Conservation (phyloP, 371 early-diverging fungal species). For the Encephalitozoon romaleae region DNA sequence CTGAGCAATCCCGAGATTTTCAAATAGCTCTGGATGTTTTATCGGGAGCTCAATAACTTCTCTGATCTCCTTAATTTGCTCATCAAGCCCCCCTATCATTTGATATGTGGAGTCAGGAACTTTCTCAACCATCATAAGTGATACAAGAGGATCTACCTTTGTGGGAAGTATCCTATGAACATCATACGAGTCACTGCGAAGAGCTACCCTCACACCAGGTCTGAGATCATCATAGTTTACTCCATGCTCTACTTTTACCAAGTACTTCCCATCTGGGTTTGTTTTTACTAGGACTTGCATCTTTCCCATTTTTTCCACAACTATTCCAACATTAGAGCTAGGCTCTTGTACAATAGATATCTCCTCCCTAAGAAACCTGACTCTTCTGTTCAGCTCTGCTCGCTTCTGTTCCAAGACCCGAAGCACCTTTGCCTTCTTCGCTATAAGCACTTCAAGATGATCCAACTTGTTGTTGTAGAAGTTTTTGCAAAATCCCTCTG, state of each 20-base stretch:
- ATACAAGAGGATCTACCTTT: slow-evolving; percentile 83
- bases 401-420: slow-evolving; percentile 92
- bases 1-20: slow-evolving; percentile 93
- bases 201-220: slow-evolving; percentile 86
- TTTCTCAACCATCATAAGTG: slow-evolving; percentile 99
- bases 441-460: slow-evolving; percentile 47
- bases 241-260: slow-evolving; percentile 78
- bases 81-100: slow-evolving; percentile 96
- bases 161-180: slow-evolving; percentile 83
- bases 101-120: slow-evolving; percentile 98
- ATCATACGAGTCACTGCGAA: slow-evolving; percentile 76
- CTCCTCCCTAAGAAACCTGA: slow-evolving; percentile 91
- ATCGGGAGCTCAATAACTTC: slow-evolving; percentile 97
- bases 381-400: slow-evolving; percentile 78
- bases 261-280: slow-evolving; percentile 95
- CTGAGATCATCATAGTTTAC: slow-evolving; percentile 82
- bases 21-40: slow-evolving; percentile 95
- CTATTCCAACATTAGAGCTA: slow-evolving; percentile 89
- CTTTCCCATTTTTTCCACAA: slow-evolving; percentile 96
- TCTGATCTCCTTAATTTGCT: slow-evolving; percentile 98
- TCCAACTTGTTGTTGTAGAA: slow-evolving; percentile 55
- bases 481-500: slow-evolving; percentile 22
- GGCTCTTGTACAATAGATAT: slow-evolving; percentile 89
- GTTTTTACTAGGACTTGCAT: slow-evolving; percentile 92
- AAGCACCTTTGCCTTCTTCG: slow-evolving; percentile 68